Conservation (phyloP, 345 rosid genomes). For the Salix udensis region DNA sequence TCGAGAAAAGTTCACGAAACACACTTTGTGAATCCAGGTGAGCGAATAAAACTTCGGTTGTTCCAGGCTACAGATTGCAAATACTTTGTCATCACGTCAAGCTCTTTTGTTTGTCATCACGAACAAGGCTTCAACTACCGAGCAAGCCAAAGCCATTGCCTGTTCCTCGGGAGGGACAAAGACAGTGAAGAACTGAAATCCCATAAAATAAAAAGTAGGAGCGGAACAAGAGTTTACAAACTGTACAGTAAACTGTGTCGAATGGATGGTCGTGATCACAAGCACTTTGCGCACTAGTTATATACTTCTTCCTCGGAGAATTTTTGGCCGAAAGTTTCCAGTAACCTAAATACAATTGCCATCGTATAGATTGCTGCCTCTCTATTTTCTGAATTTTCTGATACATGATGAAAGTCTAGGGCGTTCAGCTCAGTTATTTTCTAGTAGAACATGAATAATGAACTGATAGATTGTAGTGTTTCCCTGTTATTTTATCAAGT, state of each 20-base stretch:
- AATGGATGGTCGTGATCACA: neutral
- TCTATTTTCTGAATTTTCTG: neutral
- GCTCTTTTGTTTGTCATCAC: neutral
- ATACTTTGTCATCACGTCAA: too few relatives aligned
- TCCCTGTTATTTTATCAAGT: neutral
- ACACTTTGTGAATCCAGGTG: too few relatives aligned
- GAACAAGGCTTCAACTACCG: neutral
- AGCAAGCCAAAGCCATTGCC: neutral
- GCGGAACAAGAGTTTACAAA: neutral
- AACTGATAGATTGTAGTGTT: neutral
- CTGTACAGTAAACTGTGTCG: neutral
- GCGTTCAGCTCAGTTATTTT: neutral
- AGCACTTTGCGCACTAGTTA: neutral
- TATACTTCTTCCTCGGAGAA: neutral
- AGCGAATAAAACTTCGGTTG: too few relatives aligned
- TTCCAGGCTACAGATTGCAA: too few relatives aligned
- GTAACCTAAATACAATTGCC: neutral
- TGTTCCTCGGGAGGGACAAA: neutral
- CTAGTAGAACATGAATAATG: neutral
- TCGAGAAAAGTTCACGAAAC: too few relatives aligned
- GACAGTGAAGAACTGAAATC: neutral
- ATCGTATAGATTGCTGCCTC: neutral
- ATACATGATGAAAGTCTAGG: neutral
- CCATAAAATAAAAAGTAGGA: neutral
- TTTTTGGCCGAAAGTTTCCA: neutral